phyloP scores from a whole-genome alignment of 202 grass and related monocot species.

The Schoenoplectus tabernaemontani region DNA sequence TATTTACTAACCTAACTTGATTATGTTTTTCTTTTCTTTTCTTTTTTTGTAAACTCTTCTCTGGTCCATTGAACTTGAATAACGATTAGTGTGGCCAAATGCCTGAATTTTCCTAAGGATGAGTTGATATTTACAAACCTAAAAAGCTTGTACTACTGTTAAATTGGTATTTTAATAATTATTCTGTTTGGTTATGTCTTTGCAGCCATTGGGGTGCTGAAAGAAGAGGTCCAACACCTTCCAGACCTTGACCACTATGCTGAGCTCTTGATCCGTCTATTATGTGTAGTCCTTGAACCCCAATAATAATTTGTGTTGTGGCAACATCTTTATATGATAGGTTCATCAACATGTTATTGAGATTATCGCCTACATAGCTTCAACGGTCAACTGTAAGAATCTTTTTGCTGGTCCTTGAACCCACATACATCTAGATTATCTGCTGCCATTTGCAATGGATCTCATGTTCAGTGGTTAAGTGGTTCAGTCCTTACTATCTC shows the following conservation, averaged over 20 bases:
- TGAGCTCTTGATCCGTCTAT: slow-evolving; percentile 78
- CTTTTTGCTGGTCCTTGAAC: background rate
- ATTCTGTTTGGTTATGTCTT: slow-evolving; percentile 18
- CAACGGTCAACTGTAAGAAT: slow-evolving; percentile 78
- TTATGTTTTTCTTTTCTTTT: too few species aligned
- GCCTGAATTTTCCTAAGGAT: too few species aligned
- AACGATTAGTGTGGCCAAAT: too few species aligned
- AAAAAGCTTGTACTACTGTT: background rate
- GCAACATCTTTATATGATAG: slow-evolving; percentile 43
- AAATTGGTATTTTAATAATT: background rate
- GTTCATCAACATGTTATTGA: slow-evolving; percentile 95
- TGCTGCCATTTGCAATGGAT: too few species aligned
- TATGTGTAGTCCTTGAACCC: slow-evolving; percentile 90
- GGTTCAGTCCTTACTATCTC: too few species aligned
- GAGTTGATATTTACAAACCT: too few species aligned
- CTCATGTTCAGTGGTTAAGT: background rate
- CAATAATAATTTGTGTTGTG: too few species aligned
- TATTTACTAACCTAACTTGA: too few species aligned
- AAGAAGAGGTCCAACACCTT: slow-evolving; percentile 79
- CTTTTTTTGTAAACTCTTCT: too few species aligned
- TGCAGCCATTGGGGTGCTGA: slow-evolving; percentile 71
- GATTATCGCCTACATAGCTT: slow-evolving; percentile 65
- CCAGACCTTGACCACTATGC: slow-evolving; percentile 64
- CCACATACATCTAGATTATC: background rate
- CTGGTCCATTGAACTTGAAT: too few species aligned